Conservation (phyloP, 2,329 filamentous ascomycete species). For the Cordyceps tenuipes region DNA sequence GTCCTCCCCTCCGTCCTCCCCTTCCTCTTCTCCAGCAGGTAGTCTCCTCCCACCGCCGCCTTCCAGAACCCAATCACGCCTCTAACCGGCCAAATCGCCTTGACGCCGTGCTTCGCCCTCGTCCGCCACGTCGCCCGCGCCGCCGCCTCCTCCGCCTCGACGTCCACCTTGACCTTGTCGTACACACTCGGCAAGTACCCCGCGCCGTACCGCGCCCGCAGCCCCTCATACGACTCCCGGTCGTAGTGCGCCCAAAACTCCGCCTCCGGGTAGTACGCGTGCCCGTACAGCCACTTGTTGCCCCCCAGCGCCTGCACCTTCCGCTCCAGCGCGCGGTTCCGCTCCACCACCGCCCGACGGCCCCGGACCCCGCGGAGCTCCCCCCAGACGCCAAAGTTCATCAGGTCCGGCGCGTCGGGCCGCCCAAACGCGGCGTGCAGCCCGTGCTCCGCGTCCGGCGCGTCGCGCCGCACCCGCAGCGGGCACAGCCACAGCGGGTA, state of each 20-base stretch:
- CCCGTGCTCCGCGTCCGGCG: slow-evolving; percentile 34
- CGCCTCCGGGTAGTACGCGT: slow-evolving; percentile 53
- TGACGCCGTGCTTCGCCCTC: slow-evolving; percentile 23
- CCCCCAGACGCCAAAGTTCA: slow-evolving; percentile 60
- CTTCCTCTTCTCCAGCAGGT: slow-evolving; percentile 31
- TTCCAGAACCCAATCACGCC: slow-evolving; percentile 40
- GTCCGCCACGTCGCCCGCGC: slow-evolving; percentile 21
- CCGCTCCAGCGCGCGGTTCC: slow-evolving; percentile 53
- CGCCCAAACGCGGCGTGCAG: slow-evolving; percentile 39
- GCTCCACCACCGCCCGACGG: slow-evolving; percentile 39
- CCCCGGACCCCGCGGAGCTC: slow-evolving; percentile 28
- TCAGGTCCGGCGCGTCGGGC: slow-evolving; percentile 31
- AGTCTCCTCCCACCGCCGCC: slow-evolving; percentile 37
- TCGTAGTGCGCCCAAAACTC: slow-evolving; percentile 64
- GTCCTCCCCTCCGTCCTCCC: not conserved
- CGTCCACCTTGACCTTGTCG: slow-evolving; percentile 54
- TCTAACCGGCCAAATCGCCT: slow-evolving; percentile 33
- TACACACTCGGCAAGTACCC: slow-evolving; percentile 54
- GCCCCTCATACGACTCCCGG: slow-evolving; percentile 46
- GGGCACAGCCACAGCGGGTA: slow-evolving; percentile 53
- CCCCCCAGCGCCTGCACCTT: slow-evolving; percentile 51
- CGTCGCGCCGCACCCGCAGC: slow-evolving; percentile 34
- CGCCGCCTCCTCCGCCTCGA: slow-evolving; percentile 25
- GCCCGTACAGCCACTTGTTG: slow-evolving; percentile 63
- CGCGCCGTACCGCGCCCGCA: slow-evolving; percentile 52